A percentile compares a stretch with the other conserved stretches of the same genome.
Conservation (phyloP, 2,329 filamentous ascomycete species). For the Myriosclerotinia duriaeana region DNA sequence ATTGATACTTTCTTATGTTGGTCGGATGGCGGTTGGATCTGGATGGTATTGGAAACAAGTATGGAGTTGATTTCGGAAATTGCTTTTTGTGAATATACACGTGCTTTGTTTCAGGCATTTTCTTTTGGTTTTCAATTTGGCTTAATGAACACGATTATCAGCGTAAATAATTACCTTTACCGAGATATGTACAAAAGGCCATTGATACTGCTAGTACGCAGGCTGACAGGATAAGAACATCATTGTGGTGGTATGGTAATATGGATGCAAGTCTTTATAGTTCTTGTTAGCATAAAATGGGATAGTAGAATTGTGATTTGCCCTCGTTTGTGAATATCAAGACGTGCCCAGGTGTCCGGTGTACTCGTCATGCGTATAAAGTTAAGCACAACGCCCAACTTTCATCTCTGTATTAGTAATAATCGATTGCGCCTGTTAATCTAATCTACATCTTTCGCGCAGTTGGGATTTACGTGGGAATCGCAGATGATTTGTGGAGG, state of each 20-base stretch:
- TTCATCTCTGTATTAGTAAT: background rate
- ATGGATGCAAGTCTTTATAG: background rate
- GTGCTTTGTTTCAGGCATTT: background rate
- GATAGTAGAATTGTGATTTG: background rate
- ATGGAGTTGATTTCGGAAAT: constrained; percentile 7
- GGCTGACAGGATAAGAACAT: background rate
- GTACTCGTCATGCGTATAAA: background rate
- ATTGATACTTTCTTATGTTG: constrained; percentile 13
- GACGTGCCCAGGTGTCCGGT: background rate
- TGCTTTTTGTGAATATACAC: constrained; percentile 5
- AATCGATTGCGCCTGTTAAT: no score
- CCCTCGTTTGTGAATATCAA: background rate
- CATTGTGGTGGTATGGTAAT: background rate
- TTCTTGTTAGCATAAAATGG: background rate
- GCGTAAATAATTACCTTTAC: background rate
- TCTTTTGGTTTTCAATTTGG: background rate
- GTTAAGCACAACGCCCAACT: background rate
- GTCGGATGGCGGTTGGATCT: constrained; percentile 4
- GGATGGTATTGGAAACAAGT: constrained; percentile 8
- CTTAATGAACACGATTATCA: background rate
- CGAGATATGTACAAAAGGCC: background rate
- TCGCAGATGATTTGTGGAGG: no score
- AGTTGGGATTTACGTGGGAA: no score
- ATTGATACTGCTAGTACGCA: background rate
- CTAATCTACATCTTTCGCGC: no score